Conservation (phyloP, 192 early-diverging fungal species). For the Coemansia sp. region DNA sequence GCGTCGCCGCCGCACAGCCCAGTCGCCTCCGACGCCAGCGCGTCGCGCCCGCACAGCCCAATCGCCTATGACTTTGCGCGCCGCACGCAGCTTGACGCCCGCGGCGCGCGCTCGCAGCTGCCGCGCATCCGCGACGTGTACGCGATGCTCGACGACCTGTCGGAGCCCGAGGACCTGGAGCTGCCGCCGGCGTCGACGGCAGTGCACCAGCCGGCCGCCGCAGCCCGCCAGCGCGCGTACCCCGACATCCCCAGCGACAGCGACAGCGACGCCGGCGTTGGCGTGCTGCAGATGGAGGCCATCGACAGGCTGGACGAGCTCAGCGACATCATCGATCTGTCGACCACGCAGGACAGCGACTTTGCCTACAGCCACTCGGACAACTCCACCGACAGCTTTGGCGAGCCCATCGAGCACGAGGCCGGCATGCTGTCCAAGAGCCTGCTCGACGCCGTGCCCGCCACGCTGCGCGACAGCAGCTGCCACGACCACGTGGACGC, state of each 20-base stretch:
- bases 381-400: slow-evolving; percentile 47
- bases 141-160: slow-evolving; percentile 14
- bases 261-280: slow-evolving; percentile 2
- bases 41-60: too few relatives aligned
- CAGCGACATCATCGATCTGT: slow-evolving; percentile 33
- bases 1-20: too few relatives aligned
- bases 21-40: too few relatives aligned
- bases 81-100: not conserved
- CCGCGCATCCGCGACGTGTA: slow-evolving; percentile 14
- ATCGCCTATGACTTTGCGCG: not conserved
- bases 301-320: slow-evolving; percentile 35
- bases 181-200: slow-evolving; percentile 28
- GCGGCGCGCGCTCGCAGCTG: not conserved
- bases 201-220: not conserved
- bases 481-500: too few relatives aligned
- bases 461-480: not conserved
- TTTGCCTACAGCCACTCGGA: slow-evolving; percentile 32
- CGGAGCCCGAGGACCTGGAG: slow-evolving; percentile 38
- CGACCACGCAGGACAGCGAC: slow-evolving; percentile 22
- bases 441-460: slow-evolving; percentile 1
- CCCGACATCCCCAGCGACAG: not conserved
- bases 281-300: slow-evolving; percentile 43
- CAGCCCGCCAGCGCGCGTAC: not conserved
- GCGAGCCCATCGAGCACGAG: slow-evolving; percentile 43
- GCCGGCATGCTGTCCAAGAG: slow-evolving; percentile 27